Conservation (phyloP, 2,329 filamentous ascomycete genomes). For the Botrytis pseudocinerea region DNA sequence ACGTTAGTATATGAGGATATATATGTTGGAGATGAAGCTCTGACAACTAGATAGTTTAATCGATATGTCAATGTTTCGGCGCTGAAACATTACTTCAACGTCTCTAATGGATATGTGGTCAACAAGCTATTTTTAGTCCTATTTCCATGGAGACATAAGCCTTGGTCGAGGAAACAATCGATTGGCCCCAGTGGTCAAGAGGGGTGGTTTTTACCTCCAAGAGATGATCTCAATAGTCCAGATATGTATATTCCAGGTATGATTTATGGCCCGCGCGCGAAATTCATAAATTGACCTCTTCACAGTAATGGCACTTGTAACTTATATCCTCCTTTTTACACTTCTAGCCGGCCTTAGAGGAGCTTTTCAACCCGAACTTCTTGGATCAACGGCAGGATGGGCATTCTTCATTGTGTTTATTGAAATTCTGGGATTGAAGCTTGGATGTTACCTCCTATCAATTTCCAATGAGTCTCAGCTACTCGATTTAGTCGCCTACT, state of each 20-base stretch:
- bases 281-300: background rate
- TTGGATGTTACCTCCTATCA: constrained; percentile 89
- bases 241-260: constrained; percentile 91
- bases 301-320: constrained; percentile 88
- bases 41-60: constrained; percentile 55
- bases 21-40: constrained; percentile 2
- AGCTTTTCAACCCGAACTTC: constrained; percentile 88
- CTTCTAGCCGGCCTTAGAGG: constrained; percentile 86
- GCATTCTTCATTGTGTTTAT: constrained; percentile 80
- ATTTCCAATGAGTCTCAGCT: constrained; percentile 94
- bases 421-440: constrained; percentile 86
- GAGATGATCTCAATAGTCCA: constrained; percentile 95
- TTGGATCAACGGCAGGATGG: constrained; percentile 78
- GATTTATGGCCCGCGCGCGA: background rate
- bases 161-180: constrained; percentile 90
- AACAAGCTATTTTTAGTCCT: constrained; percentile 91
- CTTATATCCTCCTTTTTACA: constrained; percentile 92
- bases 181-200: constrained; percentile 69
- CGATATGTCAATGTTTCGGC: constrained; percentile 89
- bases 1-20: constrained; percentile 55
- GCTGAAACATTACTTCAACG: constrained; percentile 99
- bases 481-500: constrained; percentile 91
- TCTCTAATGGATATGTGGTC: constrained; percentile 94
- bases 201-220: constrained; percentile 81
- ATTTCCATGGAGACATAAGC: constrained; percentile 96